Percentiles rank a stretch among this genome's conserved stretches.
These are phyloP conservation scores for Aspergillus carbonarius DNA, from an alignment of 2,329 filamentous ascomycete genomes.

Conservation along the genomic window DNA sequence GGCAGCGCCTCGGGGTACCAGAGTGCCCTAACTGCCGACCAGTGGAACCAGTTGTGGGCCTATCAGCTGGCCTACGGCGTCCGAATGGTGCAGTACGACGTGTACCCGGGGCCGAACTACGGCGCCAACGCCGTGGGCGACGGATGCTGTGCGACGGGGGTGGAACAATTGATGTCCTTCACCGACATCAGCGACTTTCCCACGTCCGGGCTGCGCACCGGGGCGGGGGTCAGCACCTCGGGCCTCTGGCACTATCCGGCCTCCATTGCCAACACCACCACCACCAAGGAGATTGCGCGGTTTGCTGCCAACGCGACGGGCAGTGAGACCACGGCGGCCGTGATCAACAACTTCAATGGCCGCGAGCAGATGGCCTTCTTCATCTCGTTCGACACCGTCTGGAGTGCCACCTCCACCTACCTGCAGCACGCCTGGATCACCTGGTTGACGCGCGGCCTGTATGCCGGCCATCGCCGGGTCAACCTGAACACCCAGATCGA, in stretches of 20 bases:
- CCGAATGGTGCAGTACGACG: slow-evolving; percentile 61
- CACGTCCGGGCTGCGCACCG: slow-evolving; percentile 54
- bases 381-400: slow-evolving; percentile 53
- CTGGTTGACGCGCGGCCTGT: slow-evolving; percentile 60
- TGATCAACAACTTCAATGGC: slow-evolving; percentile 59
- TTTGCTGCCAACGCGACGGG: slow-evolving; percentile 49
- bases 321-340: slow-evolving; percentile 51
- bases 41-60: slow-evolving; percentile 57
- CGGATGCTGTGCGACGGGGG: slow-evolving; percentile 50
- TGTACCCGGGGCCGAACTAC: slow-evolving; percentile 54
- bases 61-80: slow-evolving; percentile 61
- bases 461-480: slow-evolving; percentile 56
- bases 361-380: slow-evolving; percentile 65
- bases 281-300: slow-evolving; percentile 55
- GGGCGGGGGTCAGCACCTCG: slow-evolving; percentile 49
- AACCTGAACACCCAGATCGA: slow-evolving; percentile 61
- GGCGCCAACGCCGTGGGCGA: slow-evolving; percentile 42
- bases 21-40: slow-evolving; percentile 56
- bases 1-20: slow-evolving; percentile 41
- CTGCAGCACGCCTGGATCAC: slow-evolving; percentile 63
- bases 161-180: slow-evolving; percentile 55
- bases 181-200: slow-evolving; percentile 56
- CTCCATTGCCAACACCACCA: slow-evolving; percentile 52
- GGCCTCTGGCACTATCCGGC: slow-evolving; percentile 62
- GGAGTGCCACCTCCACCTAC: slow-evolving; percentile 56